phyloP scores from a whole-genome alignment of 352 stramenopile genomes.

The Globisporangium recalcitrans region DNA sequence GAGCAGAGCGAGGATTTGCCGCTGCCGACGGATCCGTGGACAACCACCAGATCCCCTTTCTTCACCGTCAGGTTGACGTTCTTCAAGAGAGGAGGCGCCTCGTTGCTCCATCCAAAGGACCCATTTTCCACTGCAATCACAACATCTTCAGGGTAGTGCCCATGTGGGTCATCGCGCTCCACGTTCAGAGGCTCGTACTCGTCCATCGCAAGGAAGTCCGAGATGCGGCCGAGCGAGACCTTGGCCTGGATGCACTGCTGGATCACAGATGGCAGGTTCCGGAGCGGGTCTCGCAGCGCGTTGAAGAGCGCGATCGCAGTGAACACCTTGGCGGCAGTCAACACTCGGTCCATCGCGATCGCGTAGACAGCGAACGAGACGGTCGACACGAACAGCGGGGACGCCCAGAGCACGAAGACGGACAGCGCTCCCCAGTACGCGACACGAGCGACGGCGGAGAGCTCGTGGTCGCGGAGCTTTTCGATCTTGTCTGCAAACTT shows the following conservation, averaged over 20 bases:
- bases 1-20: neutral
- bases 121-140: neutral
- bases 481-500: slow-evolving; percentile 6
- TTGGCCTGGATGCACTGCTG: neutral
- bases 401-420: slow-evolving; percentile 36
- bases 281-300: neutral
- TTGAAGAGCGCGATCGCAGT: neutral
- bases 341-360: slow-evolving; percentile 23
- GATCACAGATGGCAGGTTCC: neutral
- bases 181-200: neutral
- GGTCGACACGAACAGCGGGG: slow-evolving; percentile 22
- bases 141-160: neutral
- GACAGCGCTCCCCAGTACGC: slow-evolving; percentile 43
- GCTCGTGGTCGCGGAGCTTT: slow-evolving; percentile 45
- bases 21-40: neutral
- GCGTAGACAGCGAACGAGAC: slow-evolving; percentile 36
- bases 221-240: neutral
- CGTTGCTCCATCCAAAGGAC: neutral
- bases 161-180: neutral
- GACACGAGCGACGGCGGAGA: slow-evolving; percentile 40
- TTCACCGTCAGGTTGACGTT: neutral
- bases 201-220: neutral
- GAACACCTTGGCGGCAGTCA: slow-evolving; percentile 20
- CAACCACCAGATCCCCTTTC: neutral
- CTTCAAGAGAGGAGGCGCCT: neutral